Evolutionary conservation across 805 yeast genomes (phyloP).

Genomic region (Sporopachydermia quercuum): DNA sequence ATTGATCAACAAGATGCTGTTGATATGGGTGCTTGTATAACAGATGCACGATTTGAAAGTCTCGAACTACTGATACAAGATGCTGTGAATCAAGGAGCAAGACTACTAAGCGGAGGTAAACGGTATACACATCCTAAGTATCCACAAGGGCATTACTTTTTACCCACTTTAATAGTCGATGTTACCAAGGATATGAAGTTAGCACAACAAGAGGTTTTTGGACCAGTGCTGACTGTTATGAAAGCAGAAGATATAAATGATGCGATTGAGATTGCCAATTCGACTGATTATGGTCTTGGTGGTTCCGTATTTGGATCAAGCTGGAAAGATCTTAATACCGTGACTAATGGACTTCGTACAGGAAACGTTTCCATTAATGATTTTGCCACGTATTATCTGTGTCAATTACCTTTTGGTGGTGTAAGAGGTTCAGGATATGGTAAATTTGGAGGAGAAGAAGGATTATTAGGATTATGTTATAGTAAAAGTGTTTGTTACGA

Average conservation of each 20-base stretch:
- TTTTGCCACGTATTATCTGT: constrained; percentile 90
- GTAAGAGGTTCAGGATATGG: constrained; percentile 89
- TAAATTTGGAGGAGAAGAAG: constrained; percentile 96
- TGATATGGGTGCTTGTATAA: constrained; percentile 94
- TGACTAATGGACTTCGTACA: constrained; percentile 50
- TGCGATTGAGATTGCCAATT: constrained; percentile 66
- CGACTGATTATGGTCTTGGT: constrained; percentile 82
- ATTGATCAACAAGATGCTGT: constrained; percentile 82
- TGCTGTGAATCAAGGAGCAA: constrained; percentile 76
- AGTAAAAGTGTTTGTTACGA: constrained; percentile 84
- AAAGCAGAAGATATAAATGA: constrained; percentile 51
- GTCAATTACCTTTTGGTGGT: constrained; percentile 97
- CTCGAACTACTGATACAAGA: constrained; percentile 54
- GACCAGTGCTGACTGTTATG: constrained; percentile 76
- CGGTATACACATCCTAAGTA: constrained; percentile 77
- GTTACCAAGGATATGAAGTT: constrained; percentile 65
- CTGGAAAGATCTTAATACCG: constrained; percentile 38
- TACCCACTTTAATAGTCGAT: constrained; percentile 77
- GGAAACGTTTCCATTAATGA: constrained; percentile 97
- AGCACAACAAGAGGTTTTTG: constrained; percentile 87
- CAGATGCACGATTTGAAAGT: constrained; percentile 54
- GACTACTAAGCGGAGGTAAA: constrained; percentile 65
- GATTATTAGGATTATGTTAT: constrained; percentile 75
- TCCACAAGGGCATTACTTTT: constrained; percentile 89
- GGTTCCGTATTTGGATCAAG: constrained; percentile 73